Evolutionary conservation across 768 basidiomycete genomes (phyloP), one percentile per base, ranked within the genome.

Genomic region (Auriculariales sp.): DNA sequence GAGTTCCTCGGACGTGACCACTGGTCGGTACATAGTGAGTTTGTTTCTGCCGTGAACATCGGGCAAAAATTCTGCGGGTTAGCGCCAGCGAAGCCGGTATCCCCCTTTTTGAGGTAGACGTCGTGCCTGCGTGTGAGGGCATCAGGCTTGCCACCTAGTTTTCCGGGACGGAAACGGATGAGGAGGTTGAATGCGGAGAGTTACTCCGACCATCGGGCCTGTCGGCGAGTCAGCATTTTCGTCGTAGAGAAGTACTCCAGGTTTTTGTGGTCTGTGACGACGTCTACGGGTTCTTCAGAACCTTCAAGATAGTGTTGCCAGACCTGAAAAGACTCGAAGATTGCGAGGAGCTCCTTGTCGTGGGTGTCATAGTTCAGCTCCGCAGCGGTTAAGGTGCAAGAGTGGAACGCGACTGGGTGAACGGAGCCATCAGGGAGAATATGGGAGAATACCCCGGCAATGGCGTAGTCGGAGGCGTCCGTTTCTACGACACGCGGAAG

Each of bases 291-390:
- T n/a, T 19, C 1, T 0, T 27, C 14, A 0, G 55, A 32, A 3
- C 62, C 69, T 65, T 48, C 72, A 59, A 0, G 62, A 63, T 49
- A 59, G 52, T 31, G 71, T 55, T 42, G 61, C 56, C n/a, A 69
- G 11, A 55, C 28, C 11, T 48, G 33, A 45, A 68, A 62, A 0
- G 60, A 54, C 3, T 61, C 55, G 5, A 76, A 57, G 35, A 77
- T 66, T 1, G 69, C 70, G 1, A 76, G 61, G 12, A 76, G 57
- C 59, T 78, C 75, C 54, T 71, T 70, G 51, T 79, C 67, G 50
- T 74, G 64, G n/a, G 72, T 67, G 12, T 71, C 60, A 52, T 78
- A 77, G 55, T 75, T 77, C 1, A 57, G 27, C 54, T 79, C 67
- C 0, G 68, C 57, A 0, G 56, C 44, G 22, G 19, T 51, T 0